Evolutionary conservation across 2,329 filamentous ascomycete genomes (phyloP), one percentile per base, ranked within the genome.

Genomic region (Aureobasidium mangrovei): DNA sequence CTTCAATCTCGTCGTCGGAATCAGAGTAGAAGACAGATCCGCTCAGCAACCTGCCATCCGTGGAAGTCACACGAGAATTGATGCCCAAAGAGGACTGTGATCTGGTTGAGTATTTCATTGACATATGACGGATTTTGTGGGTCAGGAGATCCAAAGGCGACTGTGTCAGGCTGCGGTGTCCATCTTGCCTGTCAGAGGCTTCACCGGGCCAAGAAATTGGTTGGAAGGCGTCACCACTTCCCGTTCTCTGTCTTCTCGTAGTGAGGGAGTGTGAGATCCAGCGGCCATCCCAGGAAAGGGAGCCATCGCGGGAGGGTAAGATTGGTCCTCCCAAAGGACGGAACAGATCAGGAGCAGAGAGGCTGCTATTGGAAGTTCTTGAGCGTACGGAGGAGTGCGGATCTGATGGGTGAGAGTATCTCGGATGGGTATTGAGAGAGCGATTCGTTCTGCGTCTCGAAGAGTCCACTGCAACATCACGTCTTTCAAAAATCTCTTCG

Each of bases 141-240:
- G 60, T 62, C 8, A 69, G 57, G 12, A 63, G 61, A 38, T 69
- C 66, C 3, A 68, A 58, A 8, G 66, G 65, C 7, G 66, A 68
- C 18, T 57, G 55, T 7, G 60, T 61, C 41, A 62, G 58, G 3
- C 57, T 53, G 12, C 63, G 38, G 6, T 18, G 9, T 4, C 24
- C 29, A 12, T 6, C 12, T 4, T 33, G 47, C 4, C 7, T 10
- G 2, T 24, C 26, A 26, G 10, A 7, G 7, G 7, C 4, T 5
- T 6, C 18, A 35, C 4, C 6, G 27, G 7, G 1, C 38, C 7
- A 7, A 12, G 41, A 43, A 7, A 18, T 29, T 27, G 2, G n/a
- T 1, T 32, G 29, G 5, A 29, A 18, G 1, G 38, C 26, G 28
- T 7, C 31, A n/a, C 18, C n/a, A 18, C 38, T 51, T 10, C 38